Evolutionary conservation across 345 rosid species (phyloP).

Genomic region (Heritiera littoralis): DNA sequence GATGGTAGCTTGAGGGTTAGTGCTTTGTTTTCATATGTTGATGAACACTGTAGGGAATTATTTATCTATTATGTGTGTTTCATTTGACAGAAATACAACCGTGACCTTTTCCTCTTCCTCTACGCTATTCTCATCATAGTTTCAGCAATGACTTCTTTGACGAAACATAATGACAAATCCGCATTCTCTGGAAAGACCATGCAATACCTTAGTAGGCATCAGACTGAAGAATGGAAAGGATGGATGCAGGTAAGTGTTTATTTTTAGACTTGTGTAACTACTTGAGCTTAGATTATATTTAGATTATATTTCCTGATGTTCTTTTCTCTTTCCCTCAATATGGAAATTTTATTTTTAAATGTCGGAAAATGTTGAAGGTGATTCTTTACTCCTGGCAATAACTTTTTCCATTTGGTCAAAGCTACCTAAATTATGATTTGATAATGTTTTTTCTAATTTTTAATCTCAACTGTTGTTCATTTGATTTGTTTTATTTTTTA

Average conservation of each 20-base stretch:
- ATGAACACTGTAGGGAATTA: neutral
- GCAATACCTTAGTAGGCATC: conserved; percentile 86
- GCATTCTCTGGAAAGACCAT: conserved; percentile 74
- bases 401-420: neutral
- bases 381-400: neutral
- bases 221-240: conserved; percentile 99
- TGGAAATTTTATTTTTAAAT: neutral
- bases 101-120: conserved; percentile 90
- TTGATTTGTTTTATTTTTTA: neutral
- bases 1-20: neutral
- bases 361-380: neutral
- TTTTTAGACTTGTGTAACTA: conserved; percentile 17
- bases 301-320: conserved; percentile 4
- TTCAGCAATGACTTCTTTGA: conserved; percentile 84
- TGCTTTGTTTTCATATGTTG: neutral
- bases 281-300: neutral
- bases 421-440: neutral
- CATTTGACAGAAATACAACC: conserved; percentile 78
- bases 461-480: neutral
- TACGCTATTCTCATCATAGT: conserved; percentile 84
- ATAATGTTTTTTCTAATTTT: neutral
- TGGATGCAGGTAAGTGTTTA: conserved; percentile 96
- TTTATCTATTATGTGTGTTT: conserved; percentile 23
- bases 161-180: conserved; percentile 78
- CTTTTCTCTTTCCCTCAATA: neutral